phyloP scores from a whole-genome alignment of 805 yeast genomes.

The Candida hispaniensis region DNA sequence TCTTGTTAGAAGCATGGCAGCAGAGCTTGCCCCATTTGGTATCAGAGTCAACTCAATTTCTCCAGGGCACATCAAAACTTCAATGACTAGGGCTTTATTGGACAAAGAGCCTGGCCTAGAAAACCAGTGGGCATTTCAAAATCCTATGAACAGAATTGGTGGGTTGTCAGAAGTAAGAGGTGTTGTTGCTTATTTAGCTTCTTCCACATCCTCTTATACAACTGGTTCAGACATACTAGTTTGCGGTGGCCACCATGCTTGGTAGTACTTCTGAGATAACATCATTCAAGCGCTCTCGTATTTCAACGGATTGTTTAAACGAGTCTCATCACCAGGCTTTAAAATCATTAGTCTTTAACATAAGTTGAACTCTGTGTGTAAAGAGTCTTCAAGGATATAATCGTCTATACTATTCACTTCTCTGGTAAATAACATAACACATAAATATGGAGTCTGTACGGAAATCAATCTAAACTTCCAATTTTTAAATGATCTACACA shows the following conservation, averaged over 20 bases:
- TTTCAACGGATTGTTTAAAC: too few species aligned
- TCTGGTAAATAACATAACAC: too few species aligned
- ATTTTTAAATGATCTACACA: too few species aligned
- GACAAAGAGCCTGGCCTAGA: constrained; percentile 41
- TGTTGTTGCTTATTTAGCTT: constrained; percentile 59
- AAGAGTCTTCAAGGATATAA: too few species aligned
- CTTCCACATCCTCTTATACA: constrained; percentile 66
- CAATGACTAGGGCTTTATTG: constrained; percentile 62
- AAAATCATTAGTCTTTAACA: too few species aligned
- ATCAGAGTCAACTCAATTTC: constrained; percentile 70
- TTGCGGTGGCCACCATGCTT: constrained; percentile 80
- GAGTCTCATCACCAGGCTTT: too few species aligned
- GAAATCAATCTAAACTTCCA: too few species aligned
- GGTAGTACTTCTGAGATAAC: too few species aligned
- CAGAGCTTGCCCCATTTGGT: constrained; percentile 71
- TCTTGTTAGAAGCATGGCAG: constrained; percentile 61
- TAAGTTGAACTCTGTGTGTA: too few species aligned
- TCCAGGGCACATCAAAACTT: constrained; percentile 75
- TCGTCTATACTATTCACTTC: too few species aligned
- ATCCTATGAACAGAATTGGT: constrained; percentile 76
- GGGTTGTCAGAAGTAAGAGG: constrained; percentile 79
- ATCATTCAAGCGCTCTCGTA: too few species aligned
- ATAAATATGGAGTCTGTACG: too few species aligned
- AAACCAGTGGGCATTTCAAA: constrained; percentile 58
- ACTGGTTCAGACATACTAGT: constrained; percentile 77